phyloP scores from a whole-genome alignment of 2,329 filamentous ascomycete species.

The Niveomyces coronatus region DNA sequence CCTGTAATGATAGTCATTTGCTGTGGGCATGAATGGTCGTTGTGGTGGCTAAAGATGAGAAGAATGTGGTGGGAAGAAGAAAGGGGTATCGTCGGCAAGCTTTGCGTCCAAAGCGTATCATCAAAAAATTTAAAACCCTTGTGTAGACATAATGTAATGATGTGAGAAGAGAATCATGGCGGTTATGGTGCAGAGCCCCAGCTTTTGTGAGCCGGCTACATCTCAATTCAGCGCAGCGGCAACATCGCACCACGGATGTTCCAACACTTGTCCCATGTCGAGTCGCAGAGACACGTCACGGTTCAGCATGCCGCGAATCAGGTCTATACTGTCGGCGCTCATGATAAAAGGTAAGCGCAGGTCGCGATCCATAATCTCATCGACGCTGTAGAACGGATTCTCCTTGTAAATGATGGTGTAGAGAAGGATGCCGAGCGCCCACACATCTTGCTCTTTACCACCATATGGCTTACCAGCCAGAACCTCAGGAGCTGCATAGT shows the following conservation, averaged over 20 bases:
- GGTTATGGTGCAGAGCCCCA: no score
- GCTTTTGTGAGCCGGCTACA: no score
- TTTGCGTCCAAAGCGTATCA: no score
- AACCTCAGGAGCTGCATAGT: constrained; percentile 98
- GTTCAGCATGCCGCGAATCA: constrained; percentile 86
- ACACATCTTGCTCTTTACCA: constrained; percentile 96
- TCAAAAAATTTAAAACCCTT: no score
- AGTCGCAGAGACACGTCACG: constrained; percentile 74
- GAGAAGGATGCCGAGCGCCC: constrained; percentile 90
- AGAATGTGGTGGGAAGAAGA: no score
- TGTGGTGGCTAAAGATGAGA: no score
- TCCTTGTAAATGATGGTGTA: constrained; percentile 99
- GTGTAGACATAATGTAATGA: no score
- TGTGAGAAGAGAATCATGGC: no score
- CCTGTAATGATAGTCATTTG: no score
- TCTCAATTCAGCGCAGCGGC: constrained; percentile 6
- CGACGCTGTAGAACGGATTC: constrained; percentile 97
- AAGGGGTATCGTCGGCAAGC: no score
- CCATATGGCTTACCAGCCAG: constrained; percentile 84
- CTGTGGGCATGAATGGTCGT: no score
- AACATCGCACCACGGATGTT: constrained; percentile 67
- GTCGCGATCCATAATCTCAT: constrained; percentile 98
- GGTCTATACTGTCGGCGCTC: constrained; percentile 84
- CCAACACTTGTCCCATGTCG: constrained; percentile 78
- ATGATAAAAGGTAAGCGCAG: constrained; percentile 80